Evolutionary conservation across 352 stramenopile species (phyloP).

Genomic region (Elongisporangium undulatum): DNA sequence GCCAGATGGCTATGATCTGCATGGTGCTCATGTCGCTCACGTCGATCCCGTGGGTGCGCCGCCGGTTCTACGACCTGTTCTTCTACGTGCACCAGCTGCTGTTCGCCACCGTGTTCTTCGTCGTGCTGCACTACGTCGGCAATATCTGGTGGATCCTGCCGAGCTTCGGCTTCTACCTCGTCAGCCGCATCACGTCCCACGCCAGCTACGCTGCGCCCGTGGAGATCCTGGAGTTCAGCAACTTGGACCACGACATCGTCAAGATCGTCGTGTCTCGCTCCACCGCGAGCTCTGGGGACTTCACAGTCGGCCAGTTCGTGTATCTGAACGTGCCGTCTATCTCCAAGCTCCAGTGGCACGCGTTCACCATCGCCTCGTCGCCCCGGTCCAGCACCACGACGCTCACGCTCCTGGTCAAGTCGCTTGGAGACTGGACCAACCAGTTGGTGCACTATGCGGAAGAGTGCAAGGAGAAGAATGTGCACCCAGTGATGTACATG

Average conservation of each 20-base stretch:
- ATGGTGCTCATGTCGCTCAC: constrained; percentile 31
- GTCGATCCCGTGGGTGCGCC: constrained; percentile 30
- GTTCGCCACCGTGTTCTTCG: constrained; percentile 21
- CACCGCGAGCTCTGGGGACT: constrained; percentile 10
- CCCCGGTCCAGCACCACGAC: constrained; percentile 11
- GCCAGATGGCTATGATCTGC: constrained; percentile 25
- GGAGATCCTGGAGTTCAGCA: constrained; percentile 17
- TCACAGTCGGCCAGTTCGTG: constrained; percentile 35
- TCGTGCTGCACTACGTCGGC: constrained; percentile 28
- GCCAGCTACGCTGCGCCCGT: constrained; percentile 21
- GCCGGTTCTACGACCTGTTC: constrained; percentile 35
- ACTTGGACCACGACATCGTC: constrained; percentile 17
- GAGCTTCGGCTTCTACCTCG: constrained; percentile 29
- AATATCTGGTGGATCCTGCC: constrained; percentile 34
- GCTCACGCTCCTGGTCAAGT: constrained; percentile 36
- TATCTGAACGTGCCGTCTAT: constrained; percentile 40
- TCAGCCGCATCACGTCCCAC: constrained; percentile 24
- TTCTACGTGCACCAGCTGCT: constrained; percentile 45
- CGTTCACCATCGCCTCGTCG: constrained; percentile 45
- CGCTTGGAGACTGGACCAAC: constrained; percentile 33
- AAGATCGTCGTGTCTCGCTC: constrained; percentile 29
- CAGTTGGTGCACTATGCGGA: constrained; percentile 23
- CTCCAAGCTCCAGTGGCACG: constrained; percentile 50
- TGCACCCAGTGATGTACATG: constrained; percentile 25
- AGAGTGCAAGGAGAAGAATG: constrained; percentile 23